Percentiles rank a stretch among this genome's conserved stretches.
Evolutionary conservation across 2,329 filamentous ascomycete species (phyloP).

Genomic region (Colletotrichum tamarilloi): DNA sequence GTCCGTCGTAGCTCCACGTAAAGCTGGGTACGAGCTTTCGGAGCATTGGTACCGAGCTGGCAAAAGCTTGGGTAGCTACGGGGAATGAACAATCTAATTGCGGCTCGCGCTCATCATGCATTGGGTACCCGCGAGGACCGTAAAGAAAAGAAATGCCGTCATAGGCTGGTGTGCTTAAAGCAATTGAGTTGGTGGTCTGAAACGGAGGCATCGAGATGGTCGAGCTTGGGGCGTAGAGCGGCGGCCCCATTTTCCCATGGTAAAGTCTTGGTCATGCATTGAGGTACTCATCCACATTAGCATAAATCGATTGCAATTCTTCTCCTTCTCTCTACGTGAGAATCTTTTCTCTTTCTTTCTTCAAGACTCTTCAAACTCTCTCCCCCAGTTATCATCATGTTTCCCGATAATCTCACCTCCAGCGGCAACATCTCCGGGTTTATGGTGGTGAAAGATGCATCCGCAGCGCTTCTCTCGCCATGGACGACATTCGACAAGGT

Average conservation of each 20-base stretch:
- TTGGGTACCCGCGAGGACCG: background rate
- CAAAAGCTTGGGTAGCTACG: background rate
- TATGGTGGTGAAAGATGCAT: conserved; percentile 50
- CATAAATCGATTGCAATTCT: background rate
- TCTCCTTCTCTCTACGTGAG: background rate
- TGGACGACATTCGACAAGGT: conserved; percentile 78
- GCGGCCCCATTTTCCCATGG: background rate
- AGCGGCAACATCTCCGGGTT: conserved; percentile 74
- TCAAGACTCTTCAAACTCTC: background rate
- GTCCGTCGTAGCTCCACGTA: no score
- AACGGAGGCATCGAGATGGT: conserved; percentile 10
- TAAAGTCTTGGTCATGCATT: background rate
- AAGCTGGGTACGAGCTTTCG: background rate
- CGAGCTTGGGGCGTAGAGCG: conserved; percentile 5
- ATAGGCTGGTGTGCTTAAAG: background rate
- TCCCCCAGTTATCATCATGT: conserved; percentile 14
- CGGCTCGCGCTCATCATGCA: background rate
- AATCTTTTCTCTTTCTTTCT: background rate
- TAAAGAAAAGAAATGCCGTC: background rate
- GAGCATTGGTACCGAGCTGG: background rate
- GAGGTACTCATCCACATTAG: background rate
- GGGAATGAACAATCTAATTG: background rate
- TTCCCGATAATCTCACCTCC: conserved; percentile 22
- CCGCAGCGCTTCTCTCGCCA: conserved; percentile 74
- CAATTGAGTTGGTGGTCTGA: conserved; percentile 17